Conservation (phyloP, 139 green algal species). For the Limnomonas spitsbergensis region DNA sequence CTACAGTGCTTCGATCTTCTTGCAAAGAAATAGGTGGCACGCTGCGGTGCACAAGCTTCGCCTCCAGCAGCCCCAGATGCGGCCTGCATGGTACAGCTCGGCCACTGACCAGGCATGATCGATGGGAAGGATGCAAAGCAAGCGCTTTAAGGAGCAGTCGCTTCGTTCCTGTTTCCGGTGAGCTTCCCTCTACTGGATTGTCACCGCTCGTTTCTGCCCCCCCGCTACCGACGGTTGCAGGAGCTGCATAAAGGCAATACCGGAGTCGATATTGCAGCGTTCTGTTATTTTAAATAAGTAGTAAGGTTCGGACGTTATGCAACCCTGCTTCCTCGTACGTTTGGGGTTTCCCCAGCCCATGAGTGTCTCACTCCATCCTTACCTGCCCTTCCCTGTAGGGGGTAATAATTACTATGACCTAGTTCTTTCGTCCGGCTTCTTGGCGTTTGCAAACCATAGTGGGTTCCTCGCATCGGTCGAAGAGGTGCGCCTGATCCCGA, state of each 20-base stretch:
- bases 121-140: neutral
- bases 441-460: slow-evolving; percentile 80
- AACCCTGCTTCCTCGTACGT: too few relatives aligned
- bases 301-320: too few relatives aligned
- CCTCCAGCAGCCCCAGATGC: neutral
- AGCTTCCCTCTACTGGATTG: neutral
- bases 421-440: slow-evolving; percentile 77
- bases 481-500: slow-evolving; percentile 42
- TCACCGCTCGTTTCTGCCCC: neutral
- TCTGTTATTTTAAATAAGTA: too few relatives aligned
- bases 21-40: too few relatives aligned
- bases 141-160: neutral
- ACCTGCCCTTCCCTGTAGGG: neutral
- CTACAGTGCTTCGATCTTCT: too few relatives aligned
- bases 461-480: slow-evolving; percentile 76
- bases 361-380: neutral
- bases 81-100: neutral
- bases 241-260: too few relatives aligned
- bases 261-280: too few relatives aligned
- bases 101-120: neutral
- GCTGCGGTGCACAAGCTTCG: too few relatives aligned
- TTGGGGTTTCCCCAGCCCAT: too few relatives aligned
- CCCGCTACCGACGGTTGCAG: neutral
- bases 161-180: neutral
- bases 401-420: slow-evolving; percentile 52